Evolutionary conservation across 768 basidiomycete genomes (phyloP).

Genomic region (Rubroboletus satanas): DNA sequence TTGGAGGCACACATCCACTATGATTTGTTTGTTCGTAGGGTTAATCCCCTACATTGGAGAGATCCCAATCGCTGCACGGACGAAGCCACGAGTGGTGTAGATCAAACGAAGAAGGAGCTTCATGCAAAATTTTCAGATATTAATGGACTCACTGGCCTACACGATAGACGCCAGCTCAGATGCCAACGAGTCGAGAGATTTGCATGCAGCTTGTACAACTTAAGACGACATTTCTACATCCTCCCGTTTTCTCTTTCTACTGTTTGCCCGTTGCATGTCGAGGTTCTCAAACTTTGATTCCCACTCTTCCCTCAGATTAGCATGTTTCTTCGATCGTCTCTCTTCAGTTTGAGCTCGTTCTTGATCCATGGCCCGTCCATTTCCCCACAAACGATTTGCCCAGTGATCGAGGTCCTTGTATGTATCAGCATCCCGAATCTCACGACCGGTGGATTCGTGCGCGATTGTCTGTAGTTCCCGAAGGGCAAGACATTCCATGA

Average conservation of each 20-base stretch:
- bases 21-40: not conserved
- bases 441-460: conserved; percentile 49
- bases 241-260: conserved; percentile 16
- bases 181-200: not conserved
- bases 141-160: not conserved
- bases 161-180: not conserved
- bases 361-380: conserved; percentile 37
- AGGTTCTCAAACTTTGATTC: conserved; percentile 36
- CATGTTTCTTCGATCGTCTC: conserved; percentile 39
- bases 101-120: not conserved
- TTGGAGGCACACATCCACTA: not conserved
- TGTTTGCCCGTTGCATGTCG: conserved; percentile 22
- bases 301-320: conserved; percentile 38
- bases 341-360: conserved; percentile 11
- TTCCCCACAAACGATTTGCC: conserved; percentile 38
- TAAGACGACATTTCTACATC: conserved; percentile 26
- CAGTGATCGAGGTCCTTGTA: conserved; percentile 52
- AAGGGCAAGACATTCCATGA: conserved; percentile 52
- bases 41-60: not conserved
- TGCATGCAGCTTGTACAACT: not conserved
- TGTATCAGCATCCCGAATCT: conserved; percentile 31
- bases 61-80: not conserved
- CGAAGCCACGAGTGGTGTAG: not conserved
- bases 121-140: not conserved
- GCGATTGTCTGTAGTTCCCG: conserved; percentile 54